phyloP scores from a whole-genome alignment of 1,139 yeast genomes.

The Diutina scorzettiae region DNA sequence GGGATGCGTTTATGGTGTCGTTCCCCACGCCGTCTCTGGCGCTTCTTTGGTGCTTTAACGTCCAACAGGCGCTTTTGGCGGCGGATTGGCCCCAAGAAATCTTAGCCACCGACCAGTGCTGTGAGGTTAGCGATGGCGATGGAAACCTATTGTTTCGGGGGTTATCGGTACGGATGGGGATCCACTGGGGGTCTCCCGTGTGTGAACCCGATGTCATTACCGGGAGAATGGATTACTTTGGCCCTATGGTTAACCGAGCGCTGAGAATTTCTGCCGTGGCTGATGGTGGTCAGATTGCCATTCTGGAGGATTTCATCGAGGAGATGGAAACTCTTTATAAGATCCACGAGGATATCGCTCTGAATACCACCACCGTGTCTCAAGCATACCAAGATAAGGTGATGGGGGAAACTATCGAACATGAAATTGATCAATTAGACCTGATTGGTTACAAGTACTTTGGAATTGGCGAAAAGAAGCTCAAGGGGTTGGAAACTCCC shows the following conservation, averaged over 20 bases:
- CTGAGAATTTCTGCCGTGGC: slow-evolving; percentile 91
- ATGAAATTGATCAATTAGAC: slow-evolving; percentile 54
- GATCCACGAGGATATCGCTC: slow-evolving; percentile 36
- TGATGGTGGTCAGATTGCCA: slow-evolving; percentile 94
- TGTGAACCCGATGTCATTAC: slow-evolving; percentile 93
- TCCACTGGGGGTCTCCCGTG: slow-evolving; percentile 97
- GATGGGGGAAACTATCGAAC: slow-evolving; percentile 54
- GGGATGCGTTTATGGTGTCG: slow-evolving; percentile 98
- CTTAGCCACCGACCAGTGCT: slow-evolving; percentile 73
- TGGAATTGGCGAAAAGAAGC: slow-evolving; percentile 73
- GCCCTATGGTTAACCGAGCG: slow-evolving; percentile 96
- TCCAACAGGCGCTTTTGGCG: slow-evolving; percentile 66
- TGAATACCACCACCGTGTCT: slow-evolving; percentile 24
- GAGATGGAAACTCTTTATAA: slow-evolving; percentile 53
- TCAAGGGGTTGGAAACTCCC: slow-evolving; percentile 91
- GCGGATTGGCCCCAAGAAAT: slow-evolving; percentile 98
- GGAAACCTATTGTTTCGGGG: slow-evolving; percentile 70
- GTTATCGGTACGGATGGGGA: slow-evolving; percentile 91
- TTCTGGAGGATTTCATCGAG: slow-evolving; percentile 68
- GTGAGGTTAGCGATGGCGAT: slow-evolving; percentile 60
- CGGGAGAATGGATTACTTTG: slow-evolving; percentile 95
- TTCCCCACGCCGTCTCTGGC: slow-evolving; percentile 91
- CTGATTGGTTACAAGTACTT: slow-evolving; percentile 61
- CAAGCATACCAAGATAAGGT: slow-evolving; percentile 50
- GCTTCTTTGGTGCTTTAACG: slow-evolving; percentile 86